These are phyloP conservation scores for Akanthomyces muscarius DNA, from an alignment of 2,329 filamentous ascomycete species.

Conservation along the genomic window DNA sequence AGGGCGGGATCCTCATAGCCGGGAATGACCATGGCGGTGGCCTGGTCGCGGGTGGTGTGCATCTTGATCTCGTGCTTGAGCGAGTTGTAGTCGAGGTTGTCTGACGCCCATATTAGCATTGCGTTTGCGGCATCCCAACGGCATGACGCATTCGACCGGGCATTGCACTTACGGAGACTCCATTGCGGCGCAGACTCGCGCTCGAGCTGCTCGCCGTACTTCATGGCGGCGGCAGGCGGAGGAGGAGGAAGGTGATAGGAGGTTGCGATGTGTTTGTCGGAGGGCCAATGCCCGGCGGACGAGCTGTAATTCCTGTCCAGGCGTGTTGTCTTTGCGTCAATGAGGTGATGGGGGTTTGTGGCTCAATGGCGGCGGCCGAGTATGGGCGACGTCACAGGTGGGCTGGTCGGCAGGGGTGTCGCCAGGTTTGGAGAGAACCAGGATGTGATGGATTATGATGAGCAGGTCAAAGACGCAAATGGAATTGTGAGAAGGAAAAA, in stretches of 20 bases:
- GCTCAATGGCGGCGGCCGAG: background rate
- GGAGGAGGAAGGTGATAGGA: background rate
- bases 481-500: background rate
- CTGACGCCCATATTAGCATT: slow-evolving; percentile 34
- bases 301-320: background rate
- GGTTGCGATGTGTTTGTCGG: background rate
- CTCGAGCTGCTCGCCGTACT: slow-evolving; percentile 55
- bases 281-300: background rate
- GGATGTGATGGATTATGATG: background rate
- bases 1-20: slow-evolving; percentile 60
- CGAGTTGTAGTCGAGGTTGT: slow-evolving; percentile 87
- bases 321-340: background rate
- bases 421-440: background rate
- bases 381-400: slow-evolving; percentile 1
- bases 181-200: slow-evolving; percentile 77
- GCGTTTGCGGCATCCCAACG: slow-evolving; percentile 4
- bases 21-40: slow-evolving; percentile 68
- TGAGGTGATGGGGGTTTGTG: background rate
- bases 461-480: background rate
- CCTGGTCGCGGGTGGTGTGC: slow-evolving; percentile 68
- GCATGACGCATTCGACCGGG: background rate
- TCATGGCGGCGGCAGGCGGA: slow-evolving; percentile 28
- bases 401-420: background rate
- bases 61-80: slow-evolving; percentile 81
- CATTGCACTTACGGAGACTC: slow-evolving; percentile 60